Conservation (phyloP, 2,329 filamentous ascomycete genomes). For the Leptographium wingfieldii region DNA sequence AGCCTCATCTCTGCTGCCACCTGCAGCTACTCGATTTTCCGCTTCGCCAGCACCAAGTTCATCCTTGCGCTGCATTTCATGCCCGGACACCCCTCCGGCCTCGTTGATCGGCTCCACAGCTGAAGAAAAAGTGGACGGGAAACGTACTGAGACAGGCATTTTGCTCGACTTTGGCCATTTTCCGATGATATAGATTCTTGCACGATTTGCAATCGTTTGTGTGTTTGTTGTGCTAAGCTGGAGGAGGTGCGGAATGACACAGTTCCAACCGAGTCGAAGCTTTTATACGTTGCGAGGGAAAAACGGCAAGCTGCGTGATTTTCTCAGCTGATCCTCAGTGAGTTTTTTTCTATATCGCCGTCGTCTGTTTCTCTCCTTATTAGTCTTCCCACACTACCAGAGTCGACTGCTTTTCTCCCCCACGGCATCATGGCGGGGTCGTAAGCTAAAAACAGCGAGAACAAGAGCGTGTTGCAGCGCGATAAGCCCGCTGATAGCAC, state of each 20-base stretch:
- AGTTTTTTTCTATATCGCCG: neutral
- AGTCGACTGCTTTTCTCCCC: neutral
- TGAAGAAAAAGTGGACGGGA: constrained; percentile 15
- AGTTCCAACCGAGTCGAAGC: neutral
- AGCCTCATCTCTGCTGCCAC: neutral
- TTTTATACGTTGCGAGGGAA: neutral
- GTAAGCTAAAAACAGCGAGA: neutral
- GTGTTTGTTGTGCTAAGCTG: neutral
- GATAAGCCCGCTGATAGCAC: neutral
- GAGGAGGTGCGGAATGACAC: neutral
- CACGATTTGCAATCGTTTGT: neutral
- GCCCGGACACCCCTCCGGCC: constrained; percentile 2
- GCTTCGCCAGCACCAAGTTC: neutral
- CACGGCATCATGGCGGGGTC: neutral
- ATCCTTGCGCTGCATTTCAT: neutral
- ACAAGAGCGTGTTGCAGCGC: neutral
- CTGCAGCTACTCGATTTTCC: neutral
- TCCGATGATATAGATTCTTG: constrained; percentile 5
- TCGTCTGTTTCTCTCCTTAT: neutral
- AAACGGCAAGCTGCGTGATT: neutral
- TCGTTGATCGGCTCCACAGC: constrained; percentile 6
- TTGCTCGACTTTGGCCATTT: constrained; percentile 42
- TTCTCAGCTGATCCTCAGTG: neutral
- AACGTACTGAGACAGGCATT: constrained; percentile 53
- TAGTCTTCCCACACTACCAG: neutral